phyloP scores from a whole-genome alignment of 1,284 basidiomycete genomes.

The Sporisorium sorghi region DNA sequence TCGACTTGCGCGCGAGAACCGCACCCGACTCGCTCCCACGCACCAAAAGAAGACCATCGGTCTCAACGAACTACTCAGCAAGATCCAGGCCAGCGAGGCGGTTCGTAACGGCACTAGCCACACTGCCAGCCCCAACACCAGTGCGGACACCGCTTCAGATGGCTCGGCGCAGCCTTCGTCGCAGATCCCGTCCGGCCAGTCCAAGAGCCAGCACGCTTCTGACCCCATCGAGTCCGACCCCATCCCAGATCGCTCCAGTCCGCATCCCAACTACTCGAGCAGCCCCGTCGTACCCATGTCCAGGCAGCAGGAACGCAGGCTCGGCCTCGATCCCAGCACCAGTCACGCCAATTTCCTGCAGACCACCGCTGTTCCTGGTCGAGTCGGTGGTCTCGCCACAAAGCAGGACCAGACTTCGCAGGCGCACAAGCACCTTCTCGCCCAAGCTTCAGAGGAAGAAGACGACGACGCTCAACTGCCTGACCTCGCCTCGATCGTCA shows the following conservation, averaged over 20 bases:
- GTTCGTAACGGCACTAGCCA: conserved; percentile 4
- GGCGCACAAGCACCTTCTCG: conserved; percentile 3
- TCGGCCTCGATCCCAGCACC: conserved; percentile 28
- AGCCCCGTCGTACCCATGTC: conserved; percentile 40
- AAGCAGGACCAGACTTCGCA: conserved; percentile 17
- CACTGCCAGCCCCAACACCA: not conserved
- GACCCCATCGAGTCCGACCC: conserved; percentile 53
- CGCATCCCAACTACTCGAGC: conserved; percentile 25
- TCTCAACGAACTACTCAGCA: conserved; percentile 55
- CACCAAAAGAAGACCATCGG: conserved; percentile 54
- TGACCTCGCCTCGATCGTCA: conserved; percentile 37
- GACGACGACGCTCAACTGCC: conserved; percentile 37
- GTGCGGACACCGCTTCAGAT: conserved; percentile 13
- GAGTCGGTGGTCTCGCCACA: conserved; percentile 30
- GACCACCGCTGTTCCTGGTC: conserved; percentile 4
- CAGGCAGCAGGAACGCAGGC: conserved; percentile 35
- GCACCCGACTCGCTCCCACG: conserved; percentile 25
- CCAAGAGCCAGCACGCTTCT: conserved; percentile 43
- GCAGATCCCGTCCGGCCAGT: conserved; percentile 43
- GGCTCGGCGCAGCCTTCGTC: conserved; percentile 30
- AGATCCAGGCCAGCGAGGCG: conserved; percentile 41
- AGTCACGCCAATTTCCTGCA: conserved; percentile 20
- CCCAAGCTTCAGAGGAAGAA: conserved; percentile 16
- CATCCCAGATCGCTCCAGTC: conserved; percentile 39
- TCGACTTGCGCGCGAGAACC: conserved; percentile 56